Evolutionary conservation across 305 asterid genomes (phyloP), one percentile per base, ranked within the genome.

Genomic region (Ajuga reptans): DNA sequence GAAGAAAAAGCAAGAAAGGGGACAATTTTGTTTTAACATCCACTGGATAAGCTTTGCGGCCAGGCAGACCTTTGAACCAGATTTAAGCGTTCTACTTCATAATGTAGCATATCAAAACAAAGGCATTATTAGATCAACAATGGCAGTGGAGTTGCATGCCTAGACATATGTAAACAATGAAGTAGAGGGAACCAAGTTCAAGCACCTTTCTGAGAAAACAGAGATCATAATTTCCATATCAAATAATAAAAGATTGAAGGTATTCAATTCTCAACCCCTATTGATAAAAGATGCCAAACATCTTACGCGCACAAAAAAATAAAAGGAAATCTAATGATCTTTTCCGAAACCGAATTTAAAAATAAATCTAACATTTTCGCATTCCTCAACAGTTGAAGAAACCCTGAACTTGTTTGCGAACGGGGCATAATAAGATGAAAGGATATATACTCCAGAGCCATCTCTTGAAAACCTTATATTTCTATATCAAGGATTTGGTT

Each of bases 361-460:
- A 59, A 58, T 12, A 11, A 72, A 68, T 43, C 15, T 7, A 41
- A 34, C 64, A 56, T 69, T 49, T 52, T 36, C 14, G 33, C 11
- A 17, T 68, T 67, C 69, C 46, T 64, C 42, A 11, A 31, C 41
- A 65, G 15, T 37, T 42, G 27, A 42, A 67, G 31, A 64, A 24
- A 46, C 15, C 58, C 7, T 53, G 16, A 59, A 60, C 24, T 64
- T 75, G 56, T 69, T 76, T 69, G 46, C 73, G 64, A 64, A 52
- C 47, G 31, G 29, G 63, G 59, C 71, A 69, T 24, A 50, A 73
- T 63, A 72, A 73, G 52, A 60, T 68, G 68, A 55, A 39, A 37
- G 50, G 58, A 50, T 34, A 12, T 53, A 61, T 15, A 68, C 11
- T 61, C 60, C 9, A 50, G 33, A 24, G 43, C 16, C 59, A 36